Conservation (phyloP, 805 yeast genomes). For the Yarrowia osloensis region DNA sequence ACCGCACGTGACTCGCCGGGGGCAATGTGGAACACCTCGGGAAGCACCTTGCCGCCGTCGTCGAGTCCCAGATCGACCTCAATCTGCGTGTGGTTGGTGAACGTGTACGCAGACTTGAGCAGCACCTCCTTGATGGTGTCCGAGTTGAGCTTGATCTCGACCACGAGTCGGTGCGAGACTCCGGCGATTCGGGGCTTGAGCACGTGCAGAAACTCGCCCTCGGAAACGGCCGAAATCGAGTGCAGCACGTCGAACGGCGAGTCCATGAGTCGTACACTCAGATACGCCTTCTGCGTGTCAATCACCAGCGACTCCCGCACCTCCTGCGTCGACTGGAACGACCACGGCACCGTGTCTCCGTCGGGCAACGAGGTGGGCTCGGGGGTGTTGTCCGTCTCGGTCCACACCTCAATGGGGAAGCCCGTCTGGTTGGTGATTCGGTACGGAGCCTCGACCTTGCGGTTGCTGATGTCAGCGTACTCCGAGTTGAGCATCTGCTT, state of each 20-base stretch:
- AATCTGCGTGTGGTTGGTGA: constrained; percentile 69
- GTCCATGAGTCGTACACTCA: constrained; percentile 60
- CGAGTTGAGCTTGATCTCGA: constrained; percentile 63
- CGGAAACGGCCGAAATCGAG: constrained; percentile 68
- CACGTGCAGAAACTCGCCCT: constrained; percentile 77
- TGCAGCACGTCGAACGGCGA: constrained; percentile 57
- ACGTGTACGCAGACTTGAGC: constrained; percentile 72
- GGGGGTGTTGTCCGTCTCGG: constrained; percentile 48
- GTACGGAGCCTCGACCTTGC: constrained; percentile 78
- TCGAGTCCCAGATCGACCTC: constrained; percentile 50
- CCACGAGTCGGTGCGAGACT: constrained; percentile 71
- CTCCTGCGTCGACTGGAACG: constrained; percentile 90
- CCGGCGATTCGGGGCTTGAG: constrained; percentile 62
- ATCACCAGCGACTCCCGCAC: constrained; percentile 78
- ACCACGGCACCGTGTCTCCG: constrained; percentile 69
- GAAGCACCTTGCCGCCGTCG: constrained; percentile 39
- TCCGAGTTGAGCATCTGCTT: constrained; percentile 47
- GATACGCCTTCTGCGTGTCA: constrained; percentile 58
- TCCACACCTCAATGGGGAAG: constrained; percentile 76
- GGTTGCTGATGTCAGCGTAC: constrained; percentile 39
- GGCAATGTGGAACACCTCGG: constrained; percentile 48
- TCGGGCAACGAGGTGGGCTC: constrained; percentile 43
- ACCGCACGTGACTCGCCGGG: constrained; percentile 65
- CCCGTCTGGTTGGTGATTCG: constrained; percentile 84
- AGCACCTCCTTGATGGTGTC: constrained; percentile 75